A percentile compares a stretch with the other conserved stretches of the same genome.
These are phyloP conservation scores for Penicilliopsis zonata DNA, from an alignment of 495 filamentous ascomycete genomes.

Conservation along the genomic window DNA sequence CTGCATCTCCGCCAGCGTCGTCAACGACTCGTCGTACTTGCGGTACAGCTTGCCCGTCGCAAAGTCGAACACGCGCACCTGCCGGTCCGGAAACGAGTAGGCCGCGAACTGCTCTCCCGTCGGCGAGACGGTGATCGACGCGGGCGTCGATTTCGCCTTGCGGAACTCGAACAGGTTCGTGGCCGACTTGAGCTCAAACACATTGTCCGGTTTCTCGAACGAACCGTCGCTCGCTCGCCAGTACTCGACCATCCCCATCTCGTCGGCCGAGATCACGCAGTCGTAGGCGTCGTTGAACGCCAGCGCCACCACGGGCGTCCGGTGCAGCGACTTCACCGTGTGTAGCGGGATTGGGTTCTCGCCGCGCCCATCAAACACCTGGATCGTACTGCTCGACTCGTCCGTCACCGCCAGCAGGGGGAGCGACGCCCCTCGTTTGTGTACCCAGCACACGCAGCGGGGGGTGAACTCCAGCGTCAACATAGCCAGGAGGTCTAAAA, in stretches of 20 bases:
- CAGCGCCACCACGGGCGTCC: slow-evolving; percentile 67
- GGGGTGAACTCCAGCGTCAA: slow-evolving; percentile 62
- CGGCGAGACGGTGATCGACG: slow-evolving; percentile 78
- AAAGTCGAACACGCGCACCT: slow-evolving; percentile 88
- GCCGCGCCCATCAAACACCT: slow-evolving; percentile 81
- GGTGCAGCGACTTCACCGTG: slow-evolving; percentile 61
- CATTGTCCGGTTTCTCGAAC: slow-evolving; percentile 84
- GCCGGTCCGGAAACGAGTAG: slow-evolving; percentile 86
- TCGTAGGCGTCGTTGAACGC: slow-evolving; percentile 82
- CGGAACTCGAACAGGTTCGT: slow-evolving; percentile 97
- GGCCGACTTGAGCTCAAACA: slow-evolving; percentile 83
- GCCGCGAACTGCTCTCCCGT: slow-evolving; percentile 76
- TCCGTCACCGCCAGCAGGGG: slow-evolving; percentile 87
- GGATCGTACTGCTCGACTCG: slow-evolving; percentile 55
- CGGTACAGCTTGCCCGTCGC: slow-evolving; percentile 74
- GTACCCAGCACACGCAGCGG: slow-evolving; percentile 83
- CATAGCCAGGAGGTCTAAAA: slow-evolving; percentile 67
- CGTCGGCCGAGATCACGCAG: slow-evolving; percentile 81
- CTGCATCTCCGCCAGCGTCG: slow-evolving; percentile 83
- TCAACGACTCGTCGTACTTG: slow-evolving; percentile 87
- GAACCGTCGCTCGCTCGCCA: slow-evolving; percentile 63
- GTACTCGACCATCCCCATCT: slow-evolving; percentile 93
- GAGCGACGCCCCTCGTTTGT: slow-evolving; percentile 73
- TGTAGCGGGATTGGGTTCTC: slow-evolving; percentile 65
- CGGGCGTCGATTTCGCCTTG: slow-evolving; percentile 77